Evolutionary conservation across 2,329 filamentous ascomycete species (phyloP).

Genomic region (Simplicillium sp.): DNA sequence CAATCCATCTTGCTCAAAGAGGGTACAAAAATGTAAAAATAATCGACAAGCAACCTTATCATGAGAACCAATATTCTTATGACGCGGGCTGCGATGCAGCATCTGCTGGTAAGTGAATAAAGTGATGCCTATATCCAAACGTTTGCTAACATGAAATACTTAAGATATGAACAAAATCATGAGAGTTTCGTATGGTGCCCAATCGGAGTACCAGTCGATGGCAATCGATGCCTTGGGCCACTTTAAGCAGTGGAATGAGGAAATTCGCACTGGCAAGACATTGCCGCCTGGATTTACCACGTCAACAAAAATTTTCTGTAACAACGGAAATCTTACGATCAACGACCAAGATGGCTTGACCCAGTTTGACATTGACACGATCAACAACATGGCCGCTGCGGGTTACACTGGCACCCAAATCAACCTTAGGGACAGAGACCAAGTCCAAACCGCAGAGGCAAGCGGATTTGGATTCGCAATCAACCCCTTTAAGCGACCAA

Average conservation of each 20-base stretch:
- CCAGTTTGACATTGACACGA: slow-evolving; percentile 23
- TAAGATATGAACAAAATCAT: slow-evolving; percentile 28
- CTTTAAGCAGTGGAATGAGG: slow-evolving; percentile 36
- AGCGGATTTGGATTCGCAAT: slow-evolving; percentile 20
- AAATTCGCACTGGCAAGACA: slow-evolving; percentile 18
- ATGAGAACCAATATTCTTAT: slow-evolving; percentile 29
- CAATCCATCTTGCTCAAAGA: slow-evolving; percentile 18
- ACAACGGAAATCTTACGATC: slow-evolving; percentile 23
- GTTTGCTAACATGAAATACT: neutral
- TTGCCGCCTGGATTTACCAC: slow-evolving; percentile 26
- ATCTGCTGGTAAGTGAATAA: slow-evolving; percentile 24
- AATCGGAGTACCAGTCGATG: slow-evolving; percentile 36
- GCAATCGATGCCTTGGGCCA: slow-evolving; percentile 27
- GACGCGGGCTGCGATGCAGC: slow-evolving; percentile 30
- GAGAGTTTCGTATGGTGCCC: slow-evolving; percentile 25
- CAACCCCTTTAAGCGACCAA: slow-evolving; percentile 23
- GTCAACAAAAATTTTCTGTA: slow-evolving; percentile 25
- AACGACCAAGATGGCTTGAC: slow-evolving; percentile 14
- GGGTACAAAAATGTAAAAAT: slow-evolving; percentile 38
- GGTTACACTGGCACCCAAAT: slow-evolving; percentile 25
- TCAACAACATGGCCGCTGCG: slow-evolving; percentile 23
- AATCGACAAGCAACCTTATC: slow-evolving; percentile 35
- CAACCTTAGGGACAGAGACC: slow-evolving; percentile 15
- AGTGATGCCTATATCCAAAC: neutral
- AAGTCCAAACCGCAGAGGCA: slow-evolving; percentile 16